Evolutionary conservation across 805 yeast species (phyloP), one percentile per base, ranked within the genome.

Genomic region (Lachancea sp.): DNA sequence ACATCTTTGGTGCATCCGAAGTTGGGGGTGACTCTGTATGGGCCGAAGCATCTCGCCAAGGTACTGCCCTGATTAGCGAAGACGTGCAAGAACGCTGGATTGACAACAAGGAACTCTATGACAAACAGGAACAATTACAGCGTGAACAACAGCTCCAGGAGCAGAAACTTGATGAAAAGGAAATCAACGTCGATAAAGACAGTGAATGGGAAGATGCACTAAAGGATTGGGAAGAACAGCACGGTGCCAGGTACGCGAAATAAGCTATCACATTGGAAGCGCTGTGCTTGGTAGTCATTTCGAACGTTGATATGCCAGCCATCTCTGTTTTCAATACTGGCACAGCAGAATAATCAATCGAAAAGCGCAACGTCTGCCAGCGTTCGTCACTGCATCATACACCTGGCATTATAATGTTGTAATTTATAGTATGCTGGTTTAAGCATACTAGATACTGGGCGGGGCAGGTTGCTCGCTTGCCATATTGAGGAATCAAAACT

Each of bases 11-110:
- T 0, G 70, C 89, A 1, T 84, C 88, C 22, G 99, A 92, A 51
- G 71, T 90, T 6, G 96, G 97, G 2, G 98, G 97, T n/a, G 99
- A 92, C 56, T 77, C 90, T 0, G 78, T 92, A 2, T 92, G 98
- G 98, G 84, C 88, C n/a, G 96, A 90, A 51, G 96, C 96, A 0
- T 75, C 90, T 0, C 71, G 97, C 48, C 86, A 84, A 56, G 80
- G 89, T 29, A 78, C 84, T 8, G 61, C 70, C 34, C 60, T 71
- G 32, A 77, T 56, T 25, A 49, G 56, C 29, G 66, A 77, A 5
- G 96, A 89, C 58, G 75, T 87, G 4, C 98, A 92, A 51, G 98
- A 92, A 49, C 71, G 99, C 45, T 92, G 98, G 98, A 75, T 92
- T 8, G 96, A 86, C 43, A 71, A 80, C 49, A 92, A 89, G 58